phyloP scores from a whole-genome alignment of 768 basidiomycete genomes.

The Mycena maculata region DNA sequence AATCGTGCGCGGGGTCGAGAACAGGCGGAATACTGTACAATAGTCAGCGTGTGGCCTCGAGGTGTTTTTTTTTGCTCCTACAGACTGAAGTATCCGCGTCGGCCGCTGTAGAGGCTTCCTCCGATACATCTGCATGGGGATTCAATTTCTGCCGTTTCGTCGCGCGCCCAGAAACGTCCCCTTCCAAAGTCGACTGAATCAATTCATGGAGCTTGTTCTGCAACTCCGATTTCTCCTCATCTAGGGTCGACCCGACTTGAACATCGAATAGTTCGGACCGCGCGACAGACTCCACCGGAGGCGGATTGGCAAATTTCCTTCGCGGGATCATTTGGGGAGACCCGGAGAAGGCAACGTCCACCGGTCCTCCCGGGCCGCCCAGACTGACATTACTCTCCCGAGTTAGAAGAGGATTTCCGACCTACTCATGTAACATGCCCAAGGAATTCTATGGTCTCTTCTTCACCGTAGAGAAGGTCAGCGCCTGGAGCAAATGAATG shows the following conservation, averaged over 20 bases:
- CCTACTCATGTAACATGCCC: too few relatives aligned
- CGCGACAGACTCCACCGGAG: conserved; percentile 50
- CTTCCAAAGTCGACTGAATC: conserved; percentile 25
- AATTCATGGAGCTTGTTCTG: conserved; percentile 36
- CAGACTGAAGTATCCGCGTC: conserved; percentile 16
- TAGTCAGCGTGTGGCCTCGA: conserved; percentile 17
- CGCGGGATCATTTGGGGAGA: conserved; percentile 51
- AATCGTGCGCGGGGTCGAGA: conserved; percentile 58
- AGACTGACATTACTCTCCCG: too few relatives aligned
- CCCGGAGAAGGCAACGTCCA: too few relatives aligned
- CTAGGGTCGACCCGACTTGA: neutral
- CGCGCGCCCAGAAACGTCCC: conserved; percentile 1
- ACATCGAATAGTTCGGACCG: conserved; percentile 46
- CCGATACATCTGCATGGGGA: too few relatives aligned
- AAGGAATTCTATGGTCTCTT: too few relatives aligned
- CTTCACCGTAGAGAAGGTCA: too few relatives aligned
- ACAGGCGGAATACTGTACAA: conserved; percentile 59
- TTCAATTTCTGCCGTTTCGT: conserved; percentile 22
- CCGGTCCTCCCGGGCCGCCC: too few relatives aligned
- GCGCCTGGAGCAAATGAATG: too few relatives aligned
- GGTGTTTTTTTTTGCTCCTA: conserved; percentile 7
- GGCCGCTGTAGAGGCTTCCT: neutral
- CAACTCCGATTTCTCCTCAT: conserved; percentile 29
- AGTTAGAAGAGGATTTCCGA: too few relatives aligned
- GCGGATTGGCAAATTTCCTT: conserved; percentile 63